Evolutionary conservation across 2,329 filamentous ascomycete genomes (phyloP).

Genomic region (Nannizziopsis barbatae): DNA sequence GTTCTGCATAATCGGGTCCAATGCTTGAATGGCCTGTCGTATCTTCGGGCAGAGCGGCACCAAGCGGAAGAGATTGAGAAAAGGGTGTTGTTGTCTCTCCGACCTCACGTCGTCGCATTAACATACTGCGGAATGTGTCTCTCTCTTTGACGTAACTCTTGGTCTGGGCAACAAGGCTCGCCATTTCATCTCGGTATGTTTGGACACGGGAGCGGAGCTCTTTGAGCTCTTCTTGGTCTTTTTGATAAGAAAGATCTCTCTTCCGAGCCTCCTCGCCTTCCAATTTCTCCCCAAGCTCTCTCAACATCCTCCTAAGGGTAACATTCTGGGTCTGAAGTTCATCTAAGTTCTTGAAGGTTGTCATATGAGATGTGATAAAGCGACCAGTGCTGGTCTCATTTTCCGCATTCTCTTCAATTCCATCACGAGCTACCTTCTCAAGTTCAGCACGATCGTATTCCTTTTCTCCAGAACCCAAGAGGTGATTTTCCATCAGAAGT

Average conservation of each 20-base stretch:
- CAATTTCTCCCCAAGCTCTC: constrained; percentile 76
- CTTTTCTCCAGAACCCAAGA: constrained; percentile 61
- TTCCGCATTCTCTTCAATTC: constrained; percentile 59
- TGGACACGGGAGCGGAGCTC: constrained; percentile 60
- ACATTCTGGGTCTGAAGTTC: constrained; percentile 83
- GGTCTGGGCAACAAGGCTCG: constrained; percentile 67
- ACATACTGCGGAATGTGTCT: constrained; percentile 93
- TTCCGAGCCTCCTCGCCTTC: constrained; percentile 76
- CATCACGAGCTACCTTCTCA: constrained; percentile 64
- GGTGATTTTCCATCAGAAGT: constrained; percentile 74
- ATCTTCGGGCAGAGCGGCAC: constrained; percentile 38
- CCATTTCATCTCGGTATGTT: constrained; percentile 73
- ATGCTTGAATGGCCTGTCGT: constrained; percentile 44
- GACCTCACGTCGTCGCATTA: constrained; percentile 62
- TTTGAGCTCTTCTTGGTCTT: constrained; percentile 58
- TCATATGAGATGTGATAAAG: constrained; percentile 81
- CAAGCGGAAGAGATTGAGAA: constrained; percentile 57
- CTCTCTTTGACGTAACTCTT: constrained; percentile 92
- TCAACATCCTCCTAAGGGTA: constrained; percentile 68
- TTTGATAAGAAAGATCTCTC: constrained; percentile 44
- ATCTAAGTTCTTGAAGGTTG: constrained; percentile 73
- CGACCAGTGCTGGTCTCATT: constrained; percentile 75
- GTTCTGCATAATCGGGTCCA: constrained; percentile 59
- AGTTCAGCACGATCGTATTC: constrained; percentile 65
- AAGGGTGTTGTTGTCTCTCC: constrained; percentile 54